phyloP scores from a whole-genome alignment of 768 basidiomycete species.

The Tylopilus felleus region DNA sequence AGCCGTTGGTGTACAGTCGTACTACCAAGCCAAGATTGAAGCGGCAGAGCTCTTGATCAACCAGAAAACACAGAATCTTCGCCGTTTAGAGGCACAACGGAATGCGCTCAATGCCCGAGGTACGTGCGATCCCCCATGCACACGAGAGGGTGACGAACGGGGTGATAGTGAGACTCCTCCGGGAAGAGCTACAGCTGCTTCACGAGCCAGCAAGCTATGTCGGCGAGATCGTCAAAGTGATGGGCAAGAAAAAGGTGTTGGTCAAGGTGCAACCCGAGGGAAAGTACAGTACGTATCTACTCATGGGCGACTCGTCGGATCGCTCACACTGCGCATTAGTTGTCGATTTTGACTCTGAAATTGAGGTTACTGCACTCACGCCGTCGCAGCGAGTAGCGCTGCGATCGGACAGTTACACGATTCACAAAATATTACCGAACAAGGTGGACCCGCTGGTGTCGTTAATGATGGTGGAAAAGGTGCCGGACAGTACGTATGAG shows the following conservation, averaged over 20 bases:
- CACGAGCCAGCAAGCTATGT: slow-evolving; percentile 98
- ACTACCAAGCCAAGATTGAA: slow-evolving; percentile 96
- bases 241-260: slow-evolving; percentile 98
- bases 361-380: slow-evolving; percentile 75
- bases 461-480: slow-evolving; percentile 99
- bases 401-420: slow-evolving; percentile 92
- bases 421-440: slow-evolving; percentile 95
- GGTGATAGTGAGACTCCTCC: slow-evolving; percentile 70
- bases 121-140: slow-evolving; percentile 31
- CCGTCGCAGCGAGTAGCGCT: slow-evolving; percentile 91
- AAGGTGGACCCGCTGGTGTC: slow-evolving; percentile 98
- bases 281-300: slow-evolving; percentile 81
- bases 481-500: slow-evolving; percentile 98
- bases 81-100: slow-evolving; percentile 93
- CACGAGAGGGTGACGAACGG: background rate
- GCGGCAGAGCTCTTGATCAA: slow-evolving; percentile 90
- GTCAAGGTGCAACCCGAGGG: slow-evolving; percentile 99
- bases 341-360: slow-evolving; percentile 88
- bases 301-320: too few relatives aligned
- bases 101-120: slow-evolving; percentile 97
- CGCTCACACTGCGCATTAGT: slow-evolving; percentile 44
- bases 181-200: slow-evolving; percentile 89
- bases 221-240: slow-evolving; percentile 95
- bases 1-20: slow-evolving; percentile 75
- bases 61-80: slow-evolving; percentile 93